phyloP scores from a whole-genome alignment of 192 early-diverging fungal species.

The Backusella morwellensis region DNA sequence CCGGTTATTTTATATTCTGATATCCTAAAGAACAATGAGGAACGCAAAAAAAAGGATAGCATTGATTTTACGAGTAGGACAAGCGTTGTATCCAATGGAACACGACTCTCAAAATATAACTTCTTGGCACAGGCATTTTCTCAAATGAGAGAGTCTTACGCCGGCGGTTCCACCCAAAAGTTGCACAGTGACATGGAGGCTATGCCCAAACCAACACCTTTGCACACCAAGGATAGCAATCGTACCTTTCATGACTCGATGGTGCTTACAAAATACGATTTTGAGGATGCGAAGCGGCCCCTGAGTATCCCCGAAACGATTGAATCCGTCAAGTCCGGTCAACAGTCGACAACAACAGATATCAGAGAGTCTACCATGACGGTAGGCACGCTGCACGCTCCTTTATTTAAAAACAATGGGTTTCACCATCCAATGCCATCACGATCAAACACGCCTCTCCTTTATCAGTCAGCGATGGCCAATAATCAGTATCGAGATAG shows the following conservation, averaged over 20 bases:
- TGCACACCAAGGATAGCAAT: not conserved
- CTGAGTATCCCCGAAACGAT: not conserved
- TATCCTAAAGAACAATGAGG: not conserved
- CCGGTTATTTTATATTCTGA: constrained; percentile 1
- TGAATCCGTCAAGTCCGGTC: no score
- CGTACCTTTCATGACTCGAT: not conserved
- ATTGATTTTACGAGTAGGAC: not conserved
- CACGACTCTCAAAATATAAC: constrained; percentile 40
- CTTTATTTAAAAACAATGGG: not conserved
- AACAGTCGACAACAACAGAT: not conserved
- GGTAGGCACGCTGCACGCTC: not conserved
- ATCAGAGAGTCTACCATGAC: not conserved
- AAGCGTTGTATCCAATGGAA: constrained; percentile 4
- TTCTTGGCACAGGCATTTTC: constrained; percentile 39
- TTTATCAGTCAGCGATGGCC: not conserved
- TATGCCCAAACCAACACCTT: not conserved
- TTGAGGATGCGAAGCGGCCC: not conserved
- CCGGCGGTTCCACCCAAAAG: not conserved
- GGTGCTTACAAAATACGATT: not conserved
- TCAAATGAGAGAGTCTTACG: constrained; percentile 34
- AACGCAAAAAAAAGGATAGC: not conserved
- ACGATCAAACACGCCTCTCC: not conserved
- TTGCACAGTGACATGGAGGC: not conserved
- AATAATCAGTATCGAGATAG: not conserved
- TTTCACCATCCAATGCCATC: not conserved